Base-by-base conservation (phyloP, 768 basidiomycete species). In the Leccinum barrowsii region DNA sequence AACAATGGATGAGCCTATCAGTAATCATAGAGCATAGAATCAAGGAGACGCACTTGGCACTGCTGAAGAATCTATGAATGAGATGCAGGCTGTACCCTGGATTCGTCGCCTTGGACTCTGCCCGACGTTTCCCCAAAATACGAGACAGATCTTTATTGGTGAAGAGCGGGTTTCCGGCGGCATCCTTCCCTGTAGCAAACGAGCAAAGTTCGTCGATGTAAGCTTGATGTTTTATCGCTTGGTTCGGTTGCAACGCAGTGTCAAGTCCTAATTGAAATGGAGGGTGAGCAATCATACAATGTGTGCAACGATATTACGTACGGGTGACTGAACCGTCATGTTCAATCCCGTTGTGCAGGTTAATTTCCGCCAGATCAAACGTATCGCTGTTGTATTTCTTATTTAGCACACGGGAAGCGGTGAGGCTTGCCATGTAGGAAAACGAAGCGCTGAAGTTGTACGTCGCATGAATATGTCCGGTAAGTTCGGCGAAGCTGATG, bases 371-470 rank as follows among this genome's bases (percentile, higher is more conserved):
- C 7, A 92, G 74, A 66, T 90, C 82, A 64, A 89, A 82, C 3
- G 73, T 82, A 59, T 84, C 89, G 11, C 53, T 83, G 54, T 66
- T 63, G 62, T 87, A 90, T 28, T 73, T 78, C 59, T 79, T 85
- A 6, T 77, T 75, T 55, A 92, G 69, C 72, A 85, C 74, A 5
- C 76, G 68, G 6, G 90, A 86, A 2, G 80, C 77, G 66, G 74
- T 82, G 56, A 80, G 82, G 26, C 85, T 82, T 0, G 85, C 83
- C 66, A 83, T 89, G 65, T 75, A 78, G 64, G 82, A 85, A 75
- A 90, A 89, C 1, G 82, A 79, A 0, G 85, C 76, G 3, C 82
- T 76, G 58, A 90, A 89, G 73, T 91, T 91, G 77, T 78, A 92
- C 2, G 85, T 82, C 22, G 75, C 49, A 2, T 78, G 78, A 61